These are phyloP conservation scores for Angomonas ambiguus DNA, from an alignment of 208 protist genomes.

Conservation along the genomic window DNA sequence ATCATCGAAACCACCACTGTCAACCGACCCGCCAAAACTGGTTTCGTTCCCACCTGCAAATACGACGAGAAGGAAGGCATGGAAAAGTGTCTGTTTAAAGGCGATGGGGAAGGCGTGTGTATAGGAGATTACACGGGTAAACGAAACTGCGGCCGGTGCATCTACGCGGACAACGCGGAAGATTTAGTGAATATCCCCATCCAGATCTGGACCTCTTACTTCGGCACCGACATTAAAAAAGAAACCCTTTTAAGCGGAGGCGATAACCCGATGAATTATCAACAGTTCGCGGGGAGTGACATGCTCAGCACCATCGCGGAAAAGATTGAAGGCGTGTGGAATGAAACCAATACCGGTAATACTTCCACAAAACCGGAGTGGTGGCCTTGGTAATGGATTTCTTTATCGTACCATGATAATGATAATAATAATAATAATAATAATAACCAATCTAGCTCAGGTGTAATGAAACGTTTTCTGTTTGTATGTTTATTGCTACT, in stretches of 20 bases:
- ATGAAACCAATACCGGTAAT: not conserved
- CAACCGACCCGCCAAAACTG: slow-evolving; percentile 58
- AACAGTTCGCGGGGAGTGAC: slow-evolving; percentile 25
- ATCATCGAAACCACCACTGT: slow-evolving; percentile 7
- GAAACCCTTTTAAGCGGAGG: slow-evolving; percentile 54
- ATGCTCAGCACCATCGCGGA: slow-evolving; percentile 22
- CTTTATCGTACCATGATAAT: too few relatives aligned
- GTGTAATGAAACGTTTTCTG: too few relatives aligned
- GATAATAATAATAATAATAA: too few relatives aligned
- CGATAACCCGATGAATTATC: slow-evolving; percentile 66
- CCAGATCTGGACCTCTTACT: slow-evolving; percentile 67
- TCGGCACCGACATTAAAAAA: slow-evolving; percentile 60
- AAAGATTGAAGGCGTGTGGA: slow-evolving; percentile 25
- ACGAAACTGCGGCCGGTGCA: slow-evolving; percentile 74
- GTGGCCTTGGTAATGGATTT: not conserved
- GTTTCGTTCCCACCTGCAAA: slow-evolving; percentile 71
- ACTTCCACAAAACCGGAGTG: not conserved
- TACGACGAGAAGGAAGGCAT: slow-evolving; percentile 16
- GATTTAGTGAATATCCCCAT: slow-evolving; percentile 21
- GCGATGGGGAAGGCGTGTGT: slow-evolving; percentile 28
- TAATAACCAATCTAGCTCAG: too few relatives aligned
- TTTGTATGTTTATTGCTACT: too few relatives aligned
- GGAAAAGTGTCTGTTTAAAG: slow-evolving; percentile 53
- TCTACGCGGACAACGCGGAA: slow-evolving; percentile 14
- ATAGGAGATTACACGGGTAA: slow-evolving; percentile 48